A percentile compares a stretch with the other conserved stretches of the same genome.
These are phyloP conservation scores for Amylocarpus encephaloides DNA, from an alignment of 2,329 filamentous ascomycete species.

Conservation along the genomic window DNA sequence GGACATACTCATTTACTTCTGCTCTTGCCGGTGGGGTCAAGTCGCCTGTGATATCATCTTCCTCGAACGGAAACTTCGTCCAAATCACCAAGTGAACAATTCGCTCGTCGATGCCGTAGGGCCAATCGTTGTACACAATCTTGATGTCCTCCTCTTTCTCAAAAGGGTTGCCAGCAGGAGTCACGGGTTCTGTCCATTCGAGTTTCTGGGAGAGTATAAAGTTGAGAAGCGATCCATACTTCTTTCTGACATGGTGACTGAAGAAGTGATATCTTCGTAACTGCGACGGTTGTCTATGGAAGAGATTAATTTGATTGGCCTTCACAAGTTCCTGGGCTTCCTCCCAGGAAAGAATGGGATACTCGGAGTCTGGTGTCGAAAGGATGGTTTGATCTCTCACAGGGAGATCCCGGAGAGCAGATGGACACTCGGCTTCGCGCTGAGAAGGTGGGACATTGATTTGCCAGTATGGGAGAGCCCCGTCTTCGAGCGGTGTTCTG, in stretches of 20 bases:
- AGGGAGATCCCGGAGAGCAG: conserved; percentile 56
- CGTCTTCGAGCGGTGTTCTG: conserved; percentile 9
- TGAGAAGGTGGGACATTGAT: conserved; percentile 63
- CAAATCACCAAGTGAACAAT: conserved; percentile 87
- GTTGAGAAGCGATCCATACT: conserved; percentile 70
- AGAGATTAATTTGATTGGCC: conserved; percentile 64
- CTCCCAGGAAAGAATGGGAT: conserved; percentile 60
- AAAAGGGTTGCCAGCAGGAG: conserved; percentile 31
- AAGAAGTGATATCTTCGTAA: conserved; percentile 73
- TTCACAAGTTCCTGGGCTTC: conserved; percentile 55
- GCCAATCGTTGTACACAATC: conserved; percentile 87
- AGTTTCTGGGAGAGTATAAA: conserved; percentile 69
- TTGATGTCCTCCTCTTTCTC: conserved; percentile 49
- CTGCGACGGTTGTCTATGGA: conserved; percentile 71
- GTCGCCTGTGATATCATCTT: conserved; percentile 53
- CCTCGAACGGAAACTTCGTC: conserved; percentile 79
- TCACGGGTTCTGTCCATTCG: conserved; percentile 54
- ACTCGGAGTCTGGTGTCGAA: conserved; percentile 61
- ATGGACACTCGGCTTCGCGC: conserved; percentile 62
- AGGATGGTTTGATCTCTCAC: conserved; percentile 67
- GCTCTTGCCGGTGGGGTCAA: conserved; percentile 56
- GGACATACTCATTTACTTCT: conserved; percentile 66
- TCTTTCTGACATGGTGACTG: conserved; percentile 53
- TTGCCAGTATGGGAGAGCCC: conserved; percentile 65
- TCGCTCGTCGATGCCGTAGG: conserved; percentile 72